Evolutionary conservation across 768 basidiomycete species (phyloP), one percentile per base, ranked within the genome.

Genomic region (Kwoniella sp.): DNA sequence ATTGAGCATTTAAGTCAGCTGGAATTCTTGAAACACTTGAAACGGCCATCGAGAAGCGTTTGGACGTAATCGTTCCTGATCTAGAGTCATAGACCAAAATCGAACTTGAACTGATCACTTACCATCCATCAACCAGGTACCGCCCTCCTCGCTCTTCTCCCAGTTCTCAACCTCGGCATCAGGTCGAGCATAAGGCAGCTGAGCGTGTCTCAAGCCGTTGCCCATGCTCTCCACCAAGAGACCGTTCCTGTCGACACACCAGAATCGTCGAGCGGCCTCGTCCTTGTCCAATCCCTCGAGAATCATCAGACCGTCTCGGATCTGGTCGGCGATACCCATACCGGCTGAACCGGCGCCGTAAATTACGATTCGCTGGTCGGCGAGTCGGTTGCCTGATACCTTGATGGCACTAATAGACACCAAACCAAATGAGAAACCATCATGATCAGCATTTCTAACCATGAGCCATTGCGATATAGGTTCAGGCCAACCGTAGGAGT

Each of bases 341-440:
- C 92, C 91, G 0, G 91, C 91, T 0, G 74, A 74, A 21, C 81
- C 91, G 0, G 90, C 89, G 12, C 91, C 91, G 77, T 88, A 90
- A 60, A 92, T 83, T 63, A 92, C 82, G 73, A 87, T 87, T 17
- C 90, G 85, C 76, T 93, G 91, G 63, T 90, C 88, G 5, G 85
- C 81, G 29, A 94, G 83, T 65, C 83, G 84, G 36, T 37, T 26
- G 7, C 69, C 71, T 1, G 3, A 63, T 2, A 76, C 68, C 37
- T 64, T 63, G 55, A 77, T 72, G 17, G 74, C 74, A 30, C 74
- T 76, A 52, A 17, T 30, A 19, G 55, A 9, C 21, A 10, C 22
- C 10, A 33, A 17, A 27, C 44, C 55, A 37, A 17, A 22, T 44
- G 15, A 33, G 33, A 33, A 33, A 33, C 3, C n/a, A 46, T 9